Evolutionary conservation across 129 eudicot genomes (phyloP), one percentile per base, ranked within the genome.

Genomic region (Escallonia rubra): DNA sequence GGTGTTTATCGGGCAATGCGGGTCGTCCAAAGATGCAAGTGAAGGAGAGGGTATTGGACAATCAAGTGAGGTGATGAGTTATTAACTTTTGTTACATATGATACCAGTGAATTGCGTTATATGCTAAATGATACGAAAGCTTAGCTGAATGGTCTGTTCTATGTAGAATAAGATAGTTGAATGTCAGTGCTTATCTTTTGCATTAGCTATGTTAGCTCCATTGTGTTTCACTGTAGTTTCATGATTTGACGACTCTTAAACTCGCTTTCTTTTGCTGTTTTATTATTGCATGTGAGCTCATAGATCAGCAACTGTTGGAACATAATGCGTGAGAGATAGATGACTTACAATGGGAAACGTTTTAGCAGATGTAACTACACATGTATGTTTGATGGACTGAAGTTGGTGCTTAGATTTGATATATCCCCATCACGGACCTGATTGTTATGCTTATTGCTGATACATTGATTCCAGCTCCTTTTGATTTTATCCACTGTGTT

Each of bases 1-100:
- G 78, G n/a, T 72, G 62, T 61, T 65, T 41, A 11, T 52, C 44
- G 74, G 76, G 59, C 66, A 77, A 47, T 74, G 76, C n/a, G 44
- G 67, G 71, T 66, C 75, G 5, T 57, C 54, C 6, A 81, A 73
- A 39, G 48, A 44, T 53, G 70, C 16, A 42, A 65, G 64, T 64
- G 80, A 63, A 11, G 78, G 65, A 57, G 70, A 40, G 64, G 59
- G 67, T 34, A 74, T 56, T 59, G 50, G 34, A 9, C 55, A 23
- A 44, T 13, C 45, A 11, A 70, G 44, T 64, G 68, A 63, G 16
- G 78, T 78, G 42, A 53, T 54, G 63, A 41, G 57, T 56, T 39
- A 53, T 51, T 61, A 13, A 6, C n/a, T 7, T 60, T 40, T 40
- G 38, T 4, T 10, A 52, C 38, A 41, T 43, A 57, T 10, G 45